Conservation (phyloP, 2,329 filamentous ascomycete genomes). For the Botrytis deweyae region DNA sequence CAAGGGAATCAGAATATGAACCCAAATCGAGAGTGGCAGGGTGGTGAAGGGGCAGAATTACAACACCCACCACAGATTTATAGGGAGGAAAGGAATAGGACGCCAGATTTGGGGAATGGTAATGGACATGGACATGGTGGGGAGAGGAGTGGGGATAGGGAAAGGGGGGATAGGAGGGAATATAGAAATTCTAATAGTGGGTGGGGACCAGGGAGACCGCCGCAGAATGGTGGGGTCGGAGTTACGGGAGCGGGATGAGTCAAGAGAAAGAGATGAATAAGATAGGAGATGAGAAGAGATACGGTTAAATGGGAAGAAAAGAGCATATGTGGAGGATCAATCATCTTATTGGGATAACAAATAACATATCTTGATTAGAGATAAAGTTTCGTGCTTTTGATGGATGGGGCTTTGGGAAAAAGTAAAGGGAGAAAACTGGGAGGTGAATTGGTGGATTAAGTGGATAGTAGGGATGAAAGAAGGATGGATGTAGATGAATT, state of each 20-base stretch:
- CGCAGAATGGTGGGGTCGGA: slow-evolving; percentile 39
- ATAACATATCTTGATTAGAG: slow-evolving; percentile 15
- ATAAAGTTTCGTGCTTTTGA: slow-evolving; percentile 6
- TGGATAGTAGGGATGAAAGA: neutral
- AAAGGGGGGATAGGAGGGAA: slow-evolving; percentile 26
- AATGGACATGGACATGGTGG: slow-evolving; percentile 28
- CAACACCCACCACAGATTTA: slow-evolving; percentile 34
- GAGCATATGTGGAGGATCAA: slow-evolving; percentile 11
- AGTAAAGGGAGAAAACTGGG: neutral
- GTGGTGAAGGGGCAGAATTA: slow-evolving; percentile 28
- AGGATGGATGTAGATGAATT: neutral
- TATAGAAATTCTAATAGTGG: slow-evolving; percentile 37
- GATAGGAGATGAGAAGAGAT: neutral
- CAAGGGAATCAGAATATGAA: slow-evolving; percentile 48
- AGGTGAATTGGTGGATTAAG: neutral
- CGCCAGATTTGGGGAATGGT: slow-evolving; percentile 36
- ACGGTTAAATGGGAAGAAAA: neutral
- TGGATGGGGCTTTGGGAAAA: neutral
- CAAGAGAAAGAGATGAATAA: neutral
- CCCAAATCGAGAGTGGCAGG: slow-evolving; percentile 49
- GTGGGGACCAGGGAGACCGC: slow-evolving; percentile 36
- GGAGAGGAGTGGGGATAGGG: neutral
- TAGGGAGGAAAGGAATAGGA: slow-evolving; percentile 34
- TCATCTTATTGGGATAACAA: slow-evolving; percentile 16
- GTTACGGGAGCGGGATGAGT: slow-evolving; percentile 37